Conservation (phyloP, 495 filamentous ascomycete species). For the Hypoxylon perforatum region DNA sequence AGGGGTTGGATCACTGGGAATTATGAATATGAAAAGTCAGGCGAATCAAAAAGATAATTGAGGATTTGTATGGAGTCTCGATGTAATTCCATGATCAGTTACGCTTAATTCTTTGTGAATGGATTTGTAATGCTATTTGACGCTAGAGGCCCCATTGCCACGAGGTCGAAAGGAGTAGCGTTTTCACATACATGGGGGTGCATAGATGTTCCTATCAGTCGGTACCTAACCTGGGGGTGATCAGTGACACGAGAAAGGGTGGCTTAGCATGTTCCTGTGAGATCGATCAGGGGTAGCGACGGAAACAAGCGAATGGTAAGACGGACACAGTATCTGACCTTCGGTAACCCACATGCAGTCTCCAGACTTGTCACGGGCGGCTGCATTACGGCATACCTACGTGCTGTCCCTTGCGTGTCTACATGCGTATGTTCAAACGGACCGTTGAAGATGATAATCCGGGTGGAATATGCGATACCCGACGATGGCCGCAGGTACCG, state of each 20-base stretch:
- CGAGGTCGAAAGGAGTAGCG: constrained; percentile 1
- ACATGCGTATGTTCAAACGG: constrained; percentile 7
- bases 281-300: constrained; percentile 10
- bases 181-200: background rate
- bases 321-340: constrained; percentile 11
- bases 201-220: background rate
- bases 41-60: no score
- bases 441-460: constrained; percentile 14
- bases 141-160: background rate
- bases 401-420: constrained; percentile 22
- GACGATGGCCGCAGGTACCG: background rate
- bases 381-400: constrained; percentile 22
- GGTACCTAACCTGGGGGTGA: constrained; percentile 1
- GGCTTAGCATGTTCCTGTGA: constrained; percentile 5
- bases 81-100: background rate
- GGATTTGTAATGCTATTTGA: background rate
- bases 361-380: constrained; percentile 18
- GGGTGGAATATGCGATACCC: constrained; percentile 7
- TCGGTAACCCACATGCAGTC: constrained; percentile 23
- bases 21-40: no score
- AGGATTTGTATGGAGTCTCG: no score
- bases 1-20: no score
- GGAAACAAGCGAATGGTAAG: constrained; percentile 14
- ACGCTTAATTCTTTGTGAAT: background rate
- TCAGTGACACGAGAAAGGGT: constrained; percentile 6